Percentiles rank a stretch among this genome's conserved stretches.
These are phyloP conservation scores for Multifurca ochricompacta DNA, from an alignment of 768 basidiomycete genomes.

Conservation along the genomic window DNA sequence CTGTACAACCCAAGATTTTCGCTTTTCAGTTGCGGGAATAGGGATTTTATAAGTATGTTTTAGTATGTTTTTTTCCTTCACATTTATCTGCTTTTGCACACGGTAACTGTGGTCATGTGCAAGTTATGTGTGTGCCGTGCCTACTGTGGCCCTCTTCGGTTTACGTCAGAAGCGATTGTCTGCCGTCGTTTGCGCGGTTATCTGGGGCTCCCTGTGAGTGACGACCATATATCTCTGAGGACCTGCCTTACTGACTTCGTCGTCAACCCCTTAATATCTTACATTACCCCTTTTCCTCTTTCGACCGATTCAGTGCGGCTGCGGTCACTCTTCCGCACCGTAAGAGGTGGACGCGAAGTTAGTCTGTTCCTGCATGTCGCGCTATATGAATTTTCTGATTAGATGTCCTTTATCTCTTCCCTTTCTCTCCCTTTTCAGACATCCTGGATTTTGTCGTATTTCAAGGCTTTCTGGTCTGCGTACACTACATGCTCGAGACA, in stretches of 20 bases:
- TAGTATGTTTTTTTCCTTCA: slow-evolving; percentile 24
- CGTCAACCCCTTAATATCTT: slow-evolving; percentile 31
- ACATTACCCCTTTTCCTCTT: not conserved
- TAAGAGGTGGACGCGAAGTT: slow-evolving; percentile 33
- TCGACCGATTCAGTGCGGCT: slow-evolving; percentile 30
- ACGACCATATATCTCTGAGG: not conserved
- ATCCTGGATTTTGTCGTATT: slow-evolving; percentile 71
- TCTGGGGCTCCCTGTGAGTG: slow-evolving; percentile 36
- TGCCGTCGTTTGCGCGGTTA: slow-evolving; percentile 49
- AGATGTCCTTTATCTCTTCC: not conserved
- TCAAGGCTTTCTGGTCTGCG: slow-evolving; percentile 72
- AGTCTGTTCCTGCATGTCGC: slow-evolving; percentile 16
- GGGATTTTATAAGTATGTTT: slow-evolving; percentile 35
- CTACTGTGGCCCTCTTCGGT: slow-evolving; percentile 67
- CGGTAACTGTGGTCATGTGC: not conserved
- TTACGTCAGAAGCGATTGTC: slow-evolving; percentile 58
- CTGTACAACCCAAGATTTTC: slow-evolving; percentile 29
- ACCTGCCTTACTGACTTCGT: slow-evolving; percentile 17
- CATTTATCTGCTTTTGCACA: slow-evolving; percentile 11
- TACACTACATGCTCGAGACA: slow-evolving; percentile 40
- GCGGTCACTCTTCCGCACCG: slow-evolving; percentile 34
- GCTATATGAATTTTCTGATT: slow-evolving; percentile 5
- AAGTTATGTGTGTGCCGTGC: slow-evolving; percentile 33
- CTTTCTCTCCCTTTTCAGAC: slow-evolving; percentile 29
- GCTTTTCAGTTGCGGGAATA: slow-evolving; percentile 35